These are phyloP conservation scores for Beauveria rudraprayagi DNA, from an alignment of 2,329 filamentous ascomycete species.

Conservation along the genomic window DNA sequence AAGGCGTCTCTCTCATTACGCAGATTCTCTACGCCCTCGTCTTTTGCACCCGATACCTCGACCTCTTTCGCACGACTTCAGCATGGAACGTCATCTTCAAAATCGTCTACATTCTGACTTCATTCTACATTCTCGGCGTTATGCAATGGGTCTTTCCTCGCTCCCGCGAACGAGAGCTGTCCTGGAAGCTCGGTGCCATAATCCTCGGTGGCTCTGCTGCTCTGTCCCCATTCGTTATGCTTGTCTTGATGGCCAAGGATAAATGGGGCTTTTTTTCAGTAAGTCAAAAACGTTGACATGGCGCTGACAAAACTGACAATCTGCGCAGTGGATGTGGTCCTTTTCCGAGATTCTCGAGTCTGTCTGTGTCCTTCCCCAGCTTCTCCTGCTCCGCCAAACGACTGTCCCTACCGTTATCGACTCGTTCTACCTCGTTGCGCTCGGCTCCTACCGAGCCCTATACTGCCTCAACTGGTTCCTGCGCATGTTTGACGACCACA, in stretches of 20 bases:
- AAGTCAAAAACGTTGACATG: constrained; percentile 17
- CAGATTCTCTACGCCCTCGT: constrained; percentile 82
- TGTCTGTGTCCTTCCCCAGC: constrained; percentile 81
- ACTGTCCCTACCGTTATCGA: constrained; percentile 92
- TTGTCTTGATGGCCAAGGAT: constrained; percentile 48
- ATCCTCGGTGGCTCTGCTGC: constrained; percentile 58
- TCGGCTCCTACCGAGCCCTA: constrained; percentile 80
- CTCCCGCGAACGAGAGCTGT: constrained; percentile 81
- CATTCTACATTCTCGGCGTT: constrained; percentile 75
- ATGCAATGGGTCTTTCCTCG: constrained; percentile 84
- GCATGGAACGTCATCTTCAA: constrained; percentile 77
- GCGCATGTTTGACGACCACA: constrained; percentile 52
- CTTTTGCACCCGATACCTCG: constrained; percentile 79
- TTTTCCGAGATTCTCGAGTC: constrained; percentile 92
- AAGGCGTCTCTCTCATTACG: constrained; percentile 87
- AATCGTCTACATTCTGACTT: constrained; percentile 77
- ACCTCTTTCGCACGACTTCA: constrained; percentile 56
- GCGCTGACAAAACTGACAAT: no score
- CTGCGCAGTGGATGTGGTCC: constrained; percentile 63
- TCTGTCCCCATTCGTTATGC: constrained; percentile 63
- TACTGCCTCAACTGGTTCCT: constrained; percentile 91
- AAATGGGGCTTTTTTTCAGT: constrained; percentile 45
- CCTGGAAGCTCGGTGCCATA: constrained; percentile 81
- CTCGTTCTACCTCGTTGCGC: constrained; percentile 84
- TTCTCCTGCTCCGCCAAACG: constrained; percentile 88